Evolutionary conservation across 192 early-diverging fungal genomes (phyloP).

Genomic region (Tieghemiomyces parasiticus): DNA sequence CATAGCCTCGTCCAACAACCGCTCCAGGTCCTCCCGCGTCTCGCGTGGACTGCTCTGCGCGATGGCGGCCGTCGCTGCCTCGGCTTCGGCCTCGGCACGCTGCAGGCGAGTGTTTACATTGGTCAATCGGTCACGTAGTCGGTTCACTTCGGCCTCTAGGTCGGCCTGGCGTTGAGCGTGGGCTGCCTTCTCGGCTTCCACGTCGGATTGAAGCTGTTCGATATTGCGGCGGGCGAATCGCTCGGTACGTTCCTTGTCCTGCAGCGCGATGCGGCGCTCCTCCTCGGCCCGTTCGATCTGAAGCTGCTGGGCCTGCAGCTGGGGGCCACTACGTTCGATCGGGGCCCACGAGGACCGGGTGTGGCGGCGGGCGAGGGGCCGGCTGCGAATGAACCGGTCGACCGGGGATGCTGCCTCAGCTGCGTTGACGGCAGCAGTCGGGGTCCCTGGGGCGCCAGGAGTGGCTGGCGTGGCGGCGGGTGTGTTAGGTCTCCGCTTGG

Average conservation of each 20-base stretch:
- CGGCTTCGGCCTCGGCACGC: too few relatives aligned
- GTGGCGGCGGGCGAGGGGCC: background rate
- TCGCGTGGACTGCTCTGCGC: background rate
- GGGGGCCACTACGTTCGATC: background rate
- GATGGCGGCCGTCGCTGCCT: too few relatives aligned
- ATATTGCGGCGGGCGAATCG: conserved; percentile 8
- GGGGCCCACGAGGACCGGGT: background rate
- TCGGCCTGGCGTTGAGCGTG: background rate
- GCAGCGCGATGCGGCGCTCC: background rate
- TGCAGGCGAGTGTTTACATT: background rate
- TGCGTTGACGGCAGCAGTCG: background rate
- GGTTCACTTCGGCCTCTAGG: background rate
- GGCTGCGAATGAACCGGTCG: background rate
- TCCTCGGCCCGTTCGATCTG: conserved; percentile 2
- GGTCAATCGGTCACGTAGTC: background rate
- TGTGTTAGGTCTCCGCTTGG: background rate
- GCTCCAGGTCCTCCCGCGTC: background rate
- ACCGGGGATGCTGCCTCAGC: too few relatives aligned
- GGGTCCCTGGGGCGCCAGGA: background rate
- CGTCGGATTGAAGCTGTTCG: conserved; percentile 1
- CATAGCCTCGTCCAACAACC: too few relatives aligned
- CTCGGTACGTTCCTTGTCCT: conserved; percentile 10
- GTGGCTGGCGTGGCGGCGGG: background rate
- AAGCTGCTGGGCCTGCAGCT: background rate
- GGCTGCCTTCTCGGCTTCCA: background rate